Base-by-base conservation (phyloP, 768 basidiomycete species). In the Rhodotorula graminis region DNA sequence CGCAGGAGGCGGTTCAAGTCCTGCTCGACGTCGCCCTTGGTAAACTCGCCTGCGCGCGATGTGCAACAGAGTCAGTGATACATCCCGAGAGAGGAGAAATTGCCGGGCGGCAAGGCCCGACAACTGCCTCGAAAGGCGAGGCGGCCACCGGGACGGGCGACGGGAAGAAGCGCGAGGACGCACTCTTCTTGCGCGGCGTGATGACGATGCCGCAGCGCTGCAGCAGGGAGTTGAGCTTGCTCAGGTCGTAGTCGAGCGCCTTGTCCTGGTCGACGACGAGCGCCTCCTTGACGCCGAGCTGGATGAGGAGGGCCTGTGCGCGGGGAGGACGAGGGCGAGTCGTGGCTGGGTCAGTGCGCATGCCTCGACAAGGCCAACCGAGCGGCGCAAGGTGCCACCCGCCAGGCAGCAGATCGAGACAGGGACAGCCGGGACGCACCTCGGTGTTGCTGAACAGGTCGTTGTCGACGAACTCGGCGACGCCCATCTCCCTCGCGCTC, bases 271-370 rank as follows among this genome's bases (percentile, higher is more conserved):
- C 69, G 7, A 76, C 90, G 84, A 98, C 83, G 65, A 98, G 85
- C 7, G 92, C 93, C 81, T 99, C 96, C 80, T 98, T 98, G n/a
- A 93, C 91, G 0, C 92, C 93, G 4, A 98, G 86, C 80, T 99
- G 96, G 70, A 98, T 98, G 49, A 97, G 83, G 47, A 98, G 85
- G 3, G 93, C 93, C 95, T 97, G 77, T 15, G 37, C 37, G 37
- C 37, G 37, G 5, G 37, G 9, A 9, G 37, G 37, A 37, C 5
- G 37, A 9, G 9, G 33, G 27, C 21, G 25, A 68, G 31, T 14
- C n/a, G 8, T 60, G 44, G 40, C 58, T 44, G 3, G 25, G 37
- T 21, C 37, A 37, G 37, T 9, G 37, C 37, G n/a, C n/a, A n/a
- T n/a, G n/a, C n/a, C n/a, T n/a, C n/a, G n/a, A n/a, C n/a, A n/a